Evolutionary conservation across 495 filamentous ascomycete species (phyloP), one percentile per base, ranked within the genome.

Genomic region (Paragyromitra xinjiangensis): DNA sequence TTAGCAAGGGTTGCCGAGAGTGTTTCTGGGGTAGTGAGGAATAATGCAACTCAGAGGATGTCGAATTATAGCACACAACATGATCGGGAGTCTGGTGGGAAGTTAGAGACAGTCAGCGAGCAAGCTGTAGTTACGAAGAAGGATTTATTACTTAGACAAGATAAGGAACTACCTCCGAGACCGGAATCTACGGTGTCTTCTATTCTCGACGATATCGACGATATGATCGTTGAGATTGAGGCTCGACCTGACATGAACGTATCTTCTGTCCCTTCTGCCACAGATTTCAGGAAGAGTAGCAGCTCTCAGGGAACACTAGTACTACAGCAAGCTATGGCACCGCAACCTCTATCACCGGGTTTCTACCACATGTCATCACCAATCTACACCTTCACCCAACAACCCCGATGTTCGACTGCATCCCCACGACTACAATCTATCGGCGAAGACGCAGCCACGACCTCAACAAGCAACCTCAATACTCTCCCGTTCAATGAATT

Each of bases 91-190:
- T 45, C 19, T 34, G 37, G 51, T 29, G 66, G 39, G 1, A 58
- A 39, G 22, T 26, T 44, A 44, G 40, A 58, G 2, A 56, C 19
- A 5, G 24, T 56, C 19, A 26, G n/a, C 7, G 55, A 34, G 14
- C 40, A 24, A 14, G 40, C 26, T 62, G 1, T 24, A 11, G n/a
- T 26, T 0, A 14, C 22, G 22, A 62, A 16, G 26, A 71, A 24
- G 8, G 68, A 63, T 19, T 24, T n/a, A 3, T 26, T 16, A 11
- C 16, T 61, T 14, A 50, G 9, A n/a, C 16, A 19, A 8, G 67
- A 61, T 56, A 69, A 69, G 8, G 53, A 61, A 34, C 29, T 62
- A 11, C 68, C 68, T 34, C 56, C 40, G n/a, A 71, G 56, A 39
- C 44, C 56, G 29, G 42, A 6, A 71, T 37, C n/a, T 16, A n/a